phyloP scores from a whole-genome alignment of 2,329 filamentous ascomycete genomes.

The Penicillium digitatum region DNA sequence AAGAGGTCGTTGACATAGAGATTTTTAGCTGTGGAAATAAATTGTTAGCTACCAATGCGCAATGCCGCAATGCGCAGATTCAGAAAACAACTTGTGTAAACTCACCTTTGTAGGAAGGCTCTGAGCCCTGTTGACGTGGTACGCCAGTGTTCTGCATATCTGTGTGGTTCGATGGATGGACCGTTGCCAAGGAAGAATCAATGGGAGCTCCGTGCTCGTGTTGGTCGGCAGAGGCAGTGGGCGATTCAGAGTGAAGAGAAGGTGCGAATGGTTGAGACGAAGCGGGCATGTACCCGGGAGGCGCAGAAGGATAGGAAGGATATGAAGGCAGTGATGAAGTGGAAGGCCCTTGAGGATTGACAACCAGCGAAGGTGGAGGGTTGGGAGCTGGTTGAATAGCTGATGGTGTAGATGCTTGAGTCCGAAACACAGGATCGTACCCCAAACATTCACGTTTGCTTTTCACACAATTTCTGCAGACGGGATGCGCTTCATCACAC shows the following conservation, averaged over 20 bases:
- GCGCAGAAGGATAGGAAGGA: conserved; percentile 37
- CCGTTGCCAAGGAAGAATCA: conserved; percentile 62
- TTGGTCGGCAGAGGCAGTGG: conserved; percentile 41
- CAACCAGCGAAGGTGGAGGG: conserved; percentile 41
- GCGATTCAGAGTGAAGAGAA: conserved; percentile 38
- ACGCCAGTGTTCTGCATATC: conserved; percentile 35
- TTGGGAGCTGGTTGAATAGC: conserved; percentile 61
- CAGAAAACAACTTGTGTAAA: not conserved
- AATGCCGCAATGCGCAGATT: not conserved
- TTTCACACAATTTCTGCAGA: conserved; percentile 70
- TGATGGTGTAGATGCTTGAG: conserved; percentile 62
- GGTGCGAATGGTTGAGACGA: conserved; percentile 39
- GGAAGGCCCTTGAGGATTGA: conserved; percentile 39
- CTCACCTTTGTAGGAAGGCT: conserved; percentile 24
- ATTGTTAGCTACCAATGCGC: conserved; percentile 39
- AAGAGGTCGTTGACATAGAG: conserved; percentile 74
- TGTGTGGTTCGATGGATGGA: conserved; percentile 30
- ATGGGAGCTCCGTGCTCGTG: conserved; percentile 60
- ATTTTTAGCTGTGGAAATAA: conserved; percentile 52
- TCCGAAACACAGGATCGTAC: conserved; percentile 68
- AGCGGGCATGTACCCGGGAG: conserved; percentile 40
- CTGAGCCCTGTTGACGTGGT: conserved; percentile 20
- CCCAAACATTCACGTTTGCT: conserved; percentile 65
- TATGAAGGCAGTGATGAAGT: conserved; percentile 28
- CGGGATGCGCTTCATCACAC: conserved; percentile 95